Evolutionary conservation across 169 alveolate genomes (phyloP), one percentile per base, ranked within the genome.

Genomic region (Cryptosporidium viatorum): DNA sequence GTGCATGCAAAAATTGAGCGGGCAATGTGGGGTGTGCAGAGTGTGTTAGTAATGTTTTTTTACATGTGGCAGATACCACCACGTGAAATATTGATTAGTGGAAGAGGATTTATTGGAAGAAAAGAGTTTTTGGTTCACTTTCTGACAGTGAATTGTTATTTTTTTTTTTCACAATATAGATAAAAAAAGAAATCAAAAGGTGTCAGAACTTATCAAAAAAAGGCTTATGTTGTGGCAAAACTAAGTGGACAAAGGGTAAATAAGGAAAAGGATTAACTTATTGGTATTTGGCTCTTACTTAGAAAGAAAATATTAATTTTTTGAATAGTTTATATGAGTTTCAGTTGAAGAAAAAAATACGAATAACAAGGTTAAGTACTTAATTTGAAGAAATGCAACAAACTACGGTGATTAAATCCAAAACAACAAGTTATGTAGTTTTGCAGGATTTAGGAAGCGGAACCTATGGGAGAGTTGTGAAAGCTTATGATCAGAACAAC

Each of bases 391-490:
- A 37, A 65, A 80, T 80, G 89, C 89, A 80, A 37, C 80, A 45
- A n/a, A 59, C 89, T 16, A 80, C 69, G 10, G 68, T 80, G 16
- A 65, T 80, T 35, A 80, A 80, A 43, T 62, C 89, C 41, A 80
- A 80, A 65, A 58, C 80, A n/a, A 80, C 89, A 80, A 80, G 55
- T 48, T 80, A 80, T 48, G 89, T 80, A 26, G 89, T 86, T 51
- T 86, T 71, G 43, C 91, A 62, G 31, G 85, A 84, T 48, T 50
- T 93, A n/a, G 97, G 97, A 45, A 93, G 93, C 71, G 97, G 97
- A 51, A 86, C 97, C 3, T 94, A 94, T 70, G 97, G 97, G 8
- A 71, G 86, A 26, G 97, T 94, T 9, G 92, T 91, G 65, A 92
- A 92, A 60, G 94, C 94, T 39, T 85, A 67, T 67, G 95, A 93